Evolutionary conservation across 192 early-diverging fungal species (phyloP), one percentile per base, ranked within the genome.

Genomic region (Backusella tarrabulga): DNA sequence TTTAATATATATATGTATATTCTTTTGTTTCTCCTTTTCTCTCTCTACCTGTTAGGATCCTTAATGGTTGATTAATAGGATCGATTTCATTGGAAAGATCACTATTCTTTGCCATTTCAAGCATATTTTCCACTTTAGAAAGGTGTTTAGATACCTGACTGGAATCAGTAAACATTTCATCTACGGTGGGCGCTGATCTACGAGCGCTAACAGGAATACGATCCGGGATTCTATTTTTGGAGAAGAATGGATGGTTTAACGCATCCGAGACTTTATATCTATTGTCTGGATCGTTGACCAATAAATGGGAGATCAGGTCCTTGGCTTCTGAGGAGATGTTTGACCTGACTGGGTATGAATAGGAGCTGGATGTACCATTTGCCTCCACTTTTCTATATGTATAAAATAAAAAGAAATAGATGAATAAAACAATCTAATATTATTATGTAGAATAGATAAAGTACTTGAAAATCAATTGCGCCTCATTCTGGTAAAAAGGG

Each of bases 401-500:
- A 70, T 69, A 72, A 32, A 32, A 32, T 26, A 72, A 12, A 42
- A 12, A 15, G 1, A 44, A 14, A 38, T 21, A 14, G 1, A 40
- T 35, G 38, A 70, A n/a, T 34, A 3, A n/a, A 17, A 12, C 38
- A 1, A 9, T 40, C 32, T 40, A 11, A 11, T 40, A 11, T 38
- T 40, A 40, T 11, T 12, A 40, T 40, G 11, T 40, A 40, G 11
- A 40, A 9, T 40, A 3, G 12, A 40, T 11, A 42, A 67, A 50
- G 35, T 32, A 94, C 93, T 89, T 89, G 86, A 94, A 96, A 34
- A 96, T 94, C 19, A 85, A 75, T 50, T 92, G 85, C 26, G 93
- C 90, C 29, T 95, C 92, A 38, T 86, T 87, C 1, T 91, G 94
- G 75, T 95, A 92, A 76, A 99, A 99, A 5, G 98, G 98, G 8